Conservation (phyloP, 164 flowering plant species). For the Umbellularia californica region DNA sequence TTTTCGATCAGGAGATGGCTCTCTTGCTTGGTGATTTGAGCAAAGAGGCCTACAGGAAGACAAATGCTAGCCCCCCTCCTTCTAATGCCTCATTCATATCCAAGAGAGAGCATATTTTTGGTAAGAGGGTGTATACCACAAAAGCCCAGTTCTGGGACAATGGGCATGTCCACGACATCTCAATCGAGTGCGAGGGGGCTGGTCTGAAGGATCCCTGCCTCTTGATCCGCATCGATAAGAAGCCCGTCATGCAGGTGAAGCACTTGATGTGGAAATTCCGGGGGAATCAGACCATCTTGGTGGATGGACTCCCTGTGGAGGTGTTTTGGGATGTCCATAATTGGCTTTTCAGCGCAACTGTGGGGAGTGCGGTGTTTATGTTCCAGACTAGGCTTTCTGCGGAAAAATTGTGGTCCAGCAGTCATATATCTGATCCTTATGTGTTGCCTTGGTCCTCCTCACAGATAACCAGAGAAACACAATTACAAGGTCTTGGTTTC, state of each 20-base stretch:
- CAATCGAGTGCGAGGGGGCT: conserved; percentile 29
- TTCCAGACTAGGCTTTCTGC: conserved; percentile 66
- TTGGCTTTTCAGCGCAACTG: conserved; percentile 60
- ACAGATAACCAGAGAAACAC: conserved; percentile 24
- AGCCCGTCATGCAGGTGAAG: conserved; percentile 39
- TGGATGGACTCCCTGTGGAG: conserved; percentile 59
- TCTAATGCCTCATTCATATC: conserved; percentile 26
- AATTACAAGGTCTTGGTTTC: conserved; percentile 30
- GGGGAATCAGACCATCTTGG: conserved; percentile 39
- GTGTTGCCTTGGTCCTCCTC: conserved; percentile 24
- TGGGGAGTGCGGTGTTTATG: conserved; percentile 81
- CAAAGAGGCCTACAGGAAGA: conserved; percentile 34
- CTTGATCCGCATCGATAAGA: conserved; percentile 27
- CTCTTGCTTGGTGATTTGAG: conserved; percentile 40
- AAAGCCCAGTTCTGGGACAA: conserved; percentile 38
- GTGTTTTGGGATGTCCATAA: conserved; percentile 85
- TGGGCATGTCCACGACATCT: conserved; percentile 30
- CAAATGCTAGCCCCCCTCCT: conserved; percentile 11
- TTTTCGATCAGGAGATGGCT: conserved; percentile 26
- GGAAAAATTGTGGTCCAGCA: conserved; percentile 59
- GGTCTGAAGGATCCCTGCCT: conserved; percentile 30
- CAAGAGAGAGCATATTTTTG: conserved; percentile 39
- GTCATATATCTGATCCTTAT: conserved; percentile 18
- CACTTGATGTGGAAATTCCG: conserved; percentile 41
- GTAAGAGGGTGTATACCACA: conserved; percentile 29